Conservation (phyloP, 2,329 filamentous ascomycete species). For the Clarireedia sp. region DNA sequence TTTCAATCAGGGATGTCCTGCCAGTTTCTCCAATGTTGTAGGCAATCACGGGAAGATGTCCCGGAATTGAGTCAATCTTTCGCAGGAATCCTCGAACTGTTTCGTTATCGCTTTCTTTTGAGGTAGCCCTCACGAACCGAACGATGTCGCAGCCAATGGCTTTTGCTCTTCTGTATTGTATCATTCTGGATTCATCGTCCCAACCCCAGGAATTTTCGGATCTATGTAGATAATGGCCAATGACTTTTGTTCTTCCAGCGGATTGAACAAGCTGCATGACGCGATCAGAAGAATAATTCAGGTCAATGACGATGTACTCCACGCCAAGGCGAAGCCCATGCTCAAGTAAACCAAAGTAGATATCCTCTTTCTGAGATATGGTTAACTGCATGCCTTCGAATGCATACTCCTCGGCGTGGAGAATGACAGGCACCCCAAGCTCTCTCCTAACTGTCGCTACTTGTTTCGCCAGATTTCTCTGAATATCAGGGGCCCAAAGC, state of each 20-base stretch:
- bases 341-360: constrained; percentile 50
- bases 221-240: constrained; percentile 40
- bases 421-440: constrained; percentile 48
- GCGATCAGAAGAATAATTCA: constrained; percentile 42
- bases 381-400: constrained; percentile 22
- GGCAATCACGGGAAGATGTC: constrained; percentile 36
- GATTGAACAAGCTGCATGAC: constrained; percentile 38
- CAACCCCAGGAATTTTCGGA: constrained; percentile 34
- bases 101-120: constrained; percentile 43
- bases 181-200: constrained; percentile 40
- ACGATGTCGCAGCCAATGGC: constrained; percentile 47
- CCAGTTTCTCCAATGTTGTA: constrained; percentile 50
- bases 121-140: constrained; percentile 45
- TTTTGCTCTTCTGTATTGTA: constrained; percentile 42
- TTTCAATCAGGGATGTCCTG: constrained; percentile 47
- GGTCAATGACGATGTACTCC: constrained; percentile 56
- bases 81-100: constrained; percentile 22
- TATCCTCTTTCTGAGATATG: constrained; percentile 22
- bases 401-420: constrained; percentile 44
- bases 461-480: constrained; percentile 44
- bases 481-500: constrained; percentile 41
- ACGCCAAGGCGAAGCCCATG: constrained; percentile 59
- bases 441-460: constrained; percentile 50
- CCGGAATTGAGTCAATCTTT: constrained; percentile 22
- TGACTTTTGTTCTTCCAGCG: constrained; percentile 45